Conservation (phyloP, 2,329 filamentous ascomycete genomes). For the Trichophyton schoenleinii region DNA sequence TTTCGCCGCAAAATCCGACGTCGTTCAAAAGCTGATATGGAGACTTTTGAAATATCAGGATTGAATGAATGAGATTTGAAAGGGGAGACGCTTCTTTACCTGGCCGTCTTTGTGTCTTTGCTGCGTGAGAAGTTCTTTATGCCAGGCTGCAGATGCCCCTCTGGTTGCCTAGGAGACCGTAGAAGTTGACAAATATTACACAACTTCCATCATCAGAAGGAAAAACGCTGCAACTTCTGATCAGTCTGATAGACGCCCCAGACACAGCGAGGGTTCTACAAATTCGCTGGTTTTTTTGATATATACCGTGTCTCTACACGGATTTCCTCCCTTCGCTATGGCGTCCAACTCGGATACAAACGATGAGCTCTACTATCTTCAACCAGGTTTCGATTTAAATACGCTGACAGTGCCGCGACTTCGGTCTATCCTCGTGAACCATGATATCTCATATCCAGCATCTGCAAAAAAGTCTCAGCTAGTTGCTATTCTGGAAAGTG, state of each 20-base stretch:
- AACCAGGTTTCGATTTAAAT: conserved; percentile 72
- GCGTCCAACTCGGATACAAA: conserved; percentile 10
- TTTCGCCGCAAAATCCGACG: not conserved
- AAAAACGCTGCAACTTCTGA: not conserved
- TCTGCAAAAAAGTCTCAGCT: conserved; percentile 87
- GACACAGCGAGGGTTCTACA: too few relatives aligned
- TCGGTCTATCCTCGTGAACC: conserved; percentile 79
- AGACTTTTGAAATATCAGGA: not conserved
- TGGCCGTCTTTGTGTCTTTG: not conserved
- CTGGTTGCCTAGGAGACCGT: conserved; percentile 30
- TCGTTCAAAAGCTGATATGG: not conserved
- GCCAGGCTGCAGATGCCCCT: not conserved
- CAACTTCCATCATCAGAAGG: not conserved
- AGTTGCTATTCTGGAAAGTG: conserved; percentile 66
- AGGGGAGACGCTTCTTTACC: not conserved
- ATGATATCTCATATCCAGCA: conserved; percentile 73
- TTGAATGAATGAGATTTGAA: not conserved
- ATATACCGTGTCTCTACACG: not conserved
- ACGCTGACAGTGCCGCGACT: conserved; percentile 76
- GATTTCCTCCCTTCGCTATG: conserved; percentile 17
- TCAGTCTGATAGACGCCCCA: not conserved
- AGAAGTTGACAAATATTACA: conserved; percentile 2
- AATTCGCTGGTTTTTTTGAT: too few relatives aligned
- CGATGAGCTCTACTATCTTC: conserved; percentile 67
- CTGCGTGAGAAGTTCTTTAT: not conserved